Conservation (phyloP, 2,329 filamentous ascomycete genomes). For the Verticillium nonalfalfae region DNA sequence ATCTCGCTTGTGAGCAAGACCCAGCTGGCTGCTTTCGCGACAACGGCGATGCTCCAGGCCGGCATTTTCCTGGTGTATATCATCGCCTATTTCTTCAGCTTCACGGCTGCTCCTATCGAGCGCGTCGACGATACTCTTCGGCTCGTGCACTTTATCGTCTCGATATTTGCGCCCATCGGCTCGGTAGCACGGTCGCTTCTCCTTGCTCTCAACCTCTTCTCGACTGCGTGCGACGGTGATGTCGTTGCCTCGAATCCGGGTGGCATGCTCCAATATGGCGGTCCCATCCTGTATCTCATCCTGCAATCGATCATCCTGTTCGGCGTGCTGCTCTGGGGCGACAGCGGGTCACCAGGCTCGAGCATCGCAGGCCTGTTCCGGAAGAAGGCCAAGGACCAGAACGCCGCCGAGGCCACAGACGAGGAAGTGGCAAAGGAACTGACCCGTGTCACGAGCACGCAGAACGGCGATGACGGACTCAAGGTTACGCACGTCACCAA, state of each 20-base stretch:
- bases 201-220: constrained; percentile 76
- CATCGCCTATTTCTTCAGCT: constrained; percentile 62
- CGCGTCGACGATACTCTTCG: constrained; percentile 28
- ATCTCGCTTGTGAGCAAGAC: constrained; percentile 74
- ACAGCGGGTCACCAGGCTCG: constrained; percentile 63
- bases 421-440: constrained; percentile 62
- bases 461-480: constrained; percentile 44
- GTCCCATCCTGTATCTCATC: constrained; percentile 77
- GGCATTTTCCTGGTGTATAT: constrained; percentile 66
- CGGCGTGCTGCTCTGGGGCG: constrained; percentile 68
- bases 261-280: constrained; percentile 69
- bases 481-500: constrained; percentile 78
- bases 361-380: constrained; percentile 24
- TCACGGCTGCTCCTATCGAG: constrained; percentile 66
- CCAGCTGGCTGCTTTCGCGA: constrained; percentile 78
- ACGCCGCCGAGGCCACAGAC: constrained; percentile 29
- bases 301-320: constrained; percentile 69
- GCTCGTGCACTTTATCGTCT: constrained; percentile 69
- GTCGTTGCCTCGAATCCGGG: constrained; percentile 62
- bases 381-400: constrained; percentile 9
- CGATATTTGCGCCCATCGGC: constrained; percentile 68
- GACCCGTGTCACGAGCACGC: constrained; percentile 42
- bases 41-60: constrained; percentile 71
- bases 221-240: constrained; percentile 63
- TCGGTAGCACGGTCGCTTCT: constrained; percentile 71